Percentiles rank a stretch among this genome's conserved stretches.
phyloP scores from a whole-genome alignment of 495 filamentous ascomycete species.

The Delitschia confertaspora region DNA sequence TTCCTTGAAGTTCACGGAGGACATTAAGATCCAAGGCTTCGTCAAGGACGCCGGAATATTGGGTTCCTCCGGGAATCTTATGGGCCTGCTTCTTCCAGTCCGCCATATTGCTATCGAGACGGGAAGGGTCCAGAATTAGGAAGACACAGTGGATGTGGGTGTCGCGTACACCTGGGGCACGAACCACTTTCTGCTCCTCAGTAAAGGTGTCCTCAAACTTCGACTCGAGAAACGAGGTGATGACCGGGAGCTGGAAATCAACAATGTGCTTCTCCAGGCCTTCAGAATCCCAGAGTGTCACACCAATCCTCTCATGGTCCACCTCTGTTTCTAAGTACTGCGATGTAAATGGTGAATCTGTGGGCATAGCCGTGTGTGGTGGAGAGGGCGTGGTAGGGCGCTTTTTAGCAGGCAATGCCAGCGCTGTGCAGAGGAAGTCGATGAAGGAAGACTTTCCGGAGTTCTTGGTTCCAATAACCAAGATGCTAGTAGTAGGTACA shows the following conservation, averaged over 20 bases:
- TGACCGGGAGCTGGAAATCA: slow-evolving; percentile 85
- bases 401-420: slow-evolving; percentile 74
- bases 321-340: slow-evolving; percentile 93
- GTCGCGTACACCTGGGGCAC: slow-evolving; percentile 85
- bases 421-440: slow-evolving; percentile 79
- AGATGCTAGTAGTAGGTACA: slow-evolving; percentile 50
- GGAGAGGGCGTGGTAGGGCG: slow-evolving; percentile 33
- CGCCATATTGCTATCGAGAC: slow-evolving; percentile 74
- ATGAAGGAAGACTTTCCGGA: slow-evolving; percentile 96
- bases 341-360: slow-evolving; percentile 53
- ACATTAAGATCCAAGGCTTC: slow-evolving; percentile 87
- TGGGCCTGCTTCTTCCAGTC: slow-evolving; percentile 43
- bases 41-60: slow-evolving; percentile 65
- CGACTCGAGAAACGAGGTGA: slow-evolving; percentile 85
- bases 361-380: slow-evolving; percentile 38
- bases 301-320: slow-evolving; percentile 80
- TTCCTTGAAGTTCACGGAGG: slow-evolving; percentile 77
- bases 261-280: slow-evolving; percentile 89
- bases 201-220: slow-evolving; percentile 97
- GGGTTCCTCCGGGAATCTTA: slow-evolving; percentile 42
- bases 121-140: slow-evolving; percentile 78
- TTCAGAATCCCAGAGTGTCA: slow-evolving; percentile 93
- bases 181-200: slow-evolving; percentile 95
- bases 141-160: slow-evolving; percentile 97
- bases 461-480: slow-evolving; percentile 79